A percentile compares a stretch with the other conserved stretches of the same genome.
phyloP scores from a whole-genome alignment of 1,284 basidiomycete species.

The Cryptococcus sp. region DNA sequence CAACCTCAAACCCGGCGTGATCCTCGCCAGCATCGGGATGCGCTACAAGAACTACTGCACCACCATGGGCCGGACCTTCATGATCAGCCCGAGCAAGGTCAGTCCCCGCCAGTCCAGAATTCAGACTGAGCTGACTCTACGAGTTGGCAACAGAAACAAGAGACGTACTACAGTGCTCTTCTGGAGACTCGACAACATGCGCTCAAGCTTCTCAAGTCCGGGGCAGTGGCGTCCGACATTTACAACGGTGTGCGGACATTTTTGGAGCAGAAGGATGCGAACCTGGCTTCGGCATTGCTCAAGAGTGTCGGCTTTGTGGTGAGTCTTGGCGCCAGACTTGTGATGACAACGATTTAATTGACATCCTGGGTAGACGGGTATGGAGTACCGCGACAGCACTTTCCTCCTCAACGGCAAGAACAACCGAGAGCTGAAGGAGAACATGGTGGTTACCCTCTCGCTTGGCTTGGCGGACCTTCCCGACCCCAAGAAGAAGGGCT shows the following conservation, averaged over 20 bases:
- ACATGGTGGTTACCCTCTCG: constrained; percentile 81
- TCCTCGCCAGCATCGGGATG: constrained; percentile 82
- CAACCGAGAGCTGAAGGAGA: constrained; percentile 63
- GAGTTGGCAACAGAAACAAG: constrained; percentile 62
- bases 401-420: constrained; percentile 84
- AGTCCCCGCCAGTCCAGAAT: constrained; percentile 22
- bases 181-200: constrained; percentile 76
- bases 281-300: constrained; percentile 76
- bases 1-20: constrained; percentile 84
- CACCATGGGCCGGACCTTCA: constrained; percentile 87
- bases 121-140: background rate
- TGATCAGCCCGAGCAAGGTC: constrained; percentile 87
- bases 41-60: constrained; percentile 91
- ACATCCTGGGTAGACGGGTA: constrained; percentile 63
- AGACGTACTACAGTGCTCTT: constrained; percentile 75
- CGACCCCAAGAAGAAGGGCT: constrained; percentile 63
- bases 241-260: constrained; percentile 73
- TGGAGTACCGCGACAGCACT: constrained; percentile 88
- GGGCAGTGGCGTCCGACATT: constrained; percentile 69
- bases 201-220: constrained; percentile 74
- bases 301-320: constrained; percentile 92
- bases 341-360: constrained; percentile 8
- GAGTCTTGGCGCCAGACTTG: constrained; percentile 22
- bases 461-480: constrained; percentile 79
- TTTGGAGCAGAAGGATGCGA: constrained; percentile 72